These are phyloP conservation scores for Trichoderma sp. DNA, from an alignment of 2,329 filamentous ascomycete species.

Conservation along the genomic window DNA sequence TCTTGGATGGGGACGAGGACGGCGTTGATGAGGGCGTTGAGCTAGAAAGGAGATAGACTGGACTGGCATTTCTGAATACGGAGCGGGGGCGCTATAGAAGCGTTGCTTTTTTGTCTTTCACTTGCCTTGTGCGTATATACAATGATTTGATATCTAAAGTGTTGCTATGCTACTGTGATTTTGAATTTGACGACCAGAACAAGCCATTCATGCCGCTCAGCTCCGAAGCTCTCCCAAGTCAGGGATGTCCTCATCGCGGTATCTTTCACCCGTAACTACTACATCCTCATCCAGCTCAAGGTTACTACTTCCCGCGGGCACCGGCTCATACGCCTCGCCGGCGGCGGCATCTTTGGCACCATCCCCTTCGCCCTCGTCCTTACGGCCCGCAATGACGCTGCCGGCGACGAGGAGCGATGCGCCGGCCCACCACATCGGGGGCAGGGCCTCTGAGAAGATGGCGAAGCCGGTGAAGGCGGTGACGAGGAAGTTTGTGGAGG, in stretches of 20 bases:
- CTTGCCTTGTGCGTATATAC: slow-evolving; percentile 2
- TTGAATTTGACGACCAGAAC: background rate
- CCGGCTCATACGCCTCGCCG: slow-evolving; percentile 32
- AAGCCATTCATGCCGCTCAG: background rate
- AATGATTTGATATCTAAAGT: background rate
- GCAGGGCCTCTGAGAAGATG: slow-evolving; percentile 70
- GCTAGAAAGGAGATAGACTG: slow-evolving; percentile 37
- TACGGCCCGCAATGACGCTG: slow-evolving; percentile 73
- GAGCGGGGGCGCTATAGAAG: slow-evolving; percentile 2
- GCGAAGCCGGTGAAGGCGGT: slow-evolving; percentile 69
- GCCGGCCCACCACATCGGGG: slow-evolving; percentile 74
- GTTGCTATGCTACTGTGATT: background rate
- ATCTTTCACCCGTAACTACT: slow-evolving; percentile 25
- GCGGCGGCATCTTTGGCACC: slow-evolving; percentile 24
- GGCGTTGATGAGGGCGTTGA: slow-evolving; percentile 43
- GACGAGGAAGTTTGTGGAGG: slow-evolving; percentile 76
- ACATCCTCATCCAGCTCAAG: slow-evolving; percentile 25
- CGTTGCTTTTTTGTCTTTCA: background rate
- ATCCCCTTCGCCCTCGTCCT: slow-evolving; percentile 51
- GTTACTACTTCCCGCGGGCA: slow-evolving; percentile 25
- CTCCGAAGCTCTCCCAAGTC: slow-evolving; percentile 34
- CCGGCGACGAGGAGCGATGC: slow-evolving; percentile 70
- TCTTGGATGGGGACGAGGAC: slow-evolving; percentile 45
- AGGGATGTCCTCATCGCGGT: slow-evolving; percentile 37
- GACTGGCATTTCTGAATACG: background rate